Conservation (phyloP, 2,329 filamentous ascomycete species). For the Phaeosphaeria sp. region DNA sequence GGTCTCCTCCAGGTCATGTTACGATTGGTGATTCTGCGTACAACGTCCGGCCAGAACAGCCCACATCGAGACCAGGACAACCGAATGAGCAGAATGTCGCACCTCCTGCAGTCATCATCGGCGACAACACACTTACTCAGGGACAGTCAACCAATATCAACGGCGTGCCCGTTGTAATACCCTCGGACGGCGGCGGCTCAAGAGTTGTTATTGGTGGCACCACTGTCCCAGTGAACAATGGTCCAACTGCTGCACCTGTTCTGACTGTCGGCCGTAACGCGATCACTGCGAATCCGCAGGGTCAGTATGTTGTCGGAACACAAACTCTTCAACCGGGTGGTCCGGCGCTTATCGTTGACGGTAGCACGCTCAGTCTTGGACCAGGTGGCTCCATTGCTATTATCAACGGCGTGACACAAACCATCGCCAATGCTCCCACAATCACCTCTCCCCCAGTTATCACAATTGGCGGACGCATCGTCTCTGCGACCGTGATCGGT, state of each 20-base stretch:
- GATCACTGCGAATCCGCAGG: conserved; percentile 40
- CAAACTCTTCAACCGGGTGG: conserved; percentile 45
- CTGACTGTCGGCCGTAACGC: conserved; percentile 33
- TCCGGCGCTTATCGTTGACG: conserved; percentile 43
- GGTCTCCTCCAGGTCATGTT: conserved; percentile 4
- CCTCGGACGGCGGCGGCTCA: conserved; percentile 26
- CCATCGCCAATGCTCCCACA: conserved; percentile 25
- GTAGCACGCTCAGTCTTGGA: conserved; percentile 42
- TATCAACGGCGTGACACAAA: conserved; percentile 43
- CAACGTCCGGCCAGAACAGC: conserved; percentile 21
- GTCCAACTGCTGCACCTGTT: conserved; percentile 24
- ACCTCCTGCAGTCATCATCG: conserved; percentile 30
- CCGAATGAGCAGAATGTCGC: conserved; percentile 14
- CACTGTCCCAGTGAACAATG: conserved; percentile 28
- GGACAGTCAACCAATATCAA: conserved; percentile 41
- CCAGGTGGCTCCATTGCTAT: conserved; percentile 46
- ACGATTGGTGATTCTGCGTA: conserved; percentile 31
- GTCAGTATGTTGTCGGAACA: conserved; percentile 42
- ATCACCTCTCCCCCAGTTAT: conserved; percentile 24
- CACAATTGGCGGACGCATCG: conserved; percentile 25
- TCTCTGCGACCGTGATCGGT: conserved; percentile 31
- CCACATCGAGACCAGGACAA: conserved; percentile 11
- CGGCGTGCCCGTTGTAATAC: conserved; percentile 38
- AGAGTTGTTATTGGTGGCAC: conserved; percentile 37
- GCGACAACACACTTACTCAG: conserved; percentile 33